Evolutionary conservation across 192 early-diverging fungal genomes (phyloP).

Genomic region (Paraglomus brasilianum): DNA sequence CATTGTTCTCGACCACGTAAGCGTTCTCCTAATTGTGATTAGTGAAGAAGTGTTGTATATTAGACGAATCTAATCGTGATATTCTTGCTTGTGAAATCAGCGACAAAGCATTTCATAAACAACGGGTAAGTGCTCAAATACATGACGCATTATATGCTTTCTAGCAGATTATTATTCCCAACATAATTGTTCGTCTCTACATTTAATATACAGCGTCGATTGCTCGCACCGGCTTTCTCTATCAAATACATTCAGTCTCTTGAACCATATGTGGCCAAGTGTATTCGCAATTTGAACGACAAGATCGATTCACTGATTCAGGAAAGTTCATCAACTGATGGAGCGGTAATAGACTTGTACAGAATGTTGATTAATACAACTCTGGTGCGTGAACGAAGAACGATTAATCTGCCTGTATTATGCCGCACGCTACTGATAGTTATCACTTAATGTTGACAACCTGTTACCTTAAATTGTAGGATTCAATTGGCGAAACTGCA

Average conservation of each 20-base stretch:
- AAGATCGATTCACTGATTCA: constrained; percentile 36
- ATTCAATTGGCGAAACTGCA: constrained; percentile 53
- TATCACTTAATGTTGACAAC: too few species aligned
- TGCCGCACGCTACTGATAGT: too few species aligned
- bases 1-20: constrained; percentile 18
- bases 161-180: too few species aligned
- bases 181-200: too few species aligned
- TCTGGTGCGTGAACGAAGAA: background rate
- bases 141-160: too few species aligned
- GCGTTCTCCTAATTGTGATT: background rate
- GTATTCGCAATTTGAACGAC: constrained; percentile 34
- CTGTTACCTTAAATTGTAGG: constrained; percentile 27
- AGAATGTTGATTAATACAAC: background rate
- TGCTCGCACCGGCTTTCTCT: constrained; percentile 55
- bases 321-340: background rate
- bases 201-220: constrained; percentile 40
- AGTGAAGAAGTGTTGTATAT: too few species aligned
- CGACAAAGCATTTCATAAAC: constrained; percentile 18
- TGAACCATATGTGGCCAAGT: constrained; percentile 41
- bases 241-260: constrained; percentile 49
- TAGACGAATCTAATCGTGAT: too few species aligned
- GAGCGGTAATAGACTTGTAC: background rate
- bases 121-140: background rate
- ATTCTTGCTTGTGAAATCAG: background rate
- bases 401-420: too few species aligned